These are phyloP conservation scores for Botrytis tulipae DNA, from an alignment of 2,329 filamentous ascomycete species.

Conservation along the genomic window DNA sequence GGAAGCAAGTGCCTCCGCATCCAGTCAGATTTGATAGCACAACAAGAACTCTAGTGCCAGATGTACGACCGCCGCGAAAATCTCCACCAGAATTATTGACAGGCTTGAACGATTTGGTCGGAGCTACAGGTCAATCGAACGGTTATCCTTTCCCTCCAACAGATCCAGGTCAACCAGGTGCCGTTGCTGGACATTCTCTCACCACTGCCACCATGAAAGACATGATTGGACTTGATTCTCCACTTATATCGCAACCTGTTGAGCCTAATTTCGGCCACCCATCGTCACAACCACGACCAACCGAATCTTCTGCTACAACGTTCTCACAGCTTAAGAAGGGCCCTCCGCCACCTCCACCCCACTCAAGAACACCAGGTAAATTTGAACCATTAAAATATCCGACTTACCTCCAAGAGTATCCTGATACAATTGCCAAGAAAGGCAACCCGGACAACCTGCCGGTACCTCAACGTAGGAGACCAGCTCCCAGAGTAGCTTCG, in stretches of 20 bases:
- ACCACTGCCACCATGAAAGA: conserved; percentile 32
- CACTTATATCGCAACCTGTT: conserved; percentile 23
- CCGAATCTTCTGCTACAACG: not conserved
- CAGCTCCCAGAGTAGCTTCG: conserved; percentile 22
- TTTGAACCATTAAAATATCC: conserved; percentile 43
- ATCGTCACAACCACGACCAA: conserved; percentile 21
- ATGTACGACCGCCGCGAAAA: conserved; percentile 25
- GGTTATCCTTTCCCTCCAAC: conserved; percentile 38
- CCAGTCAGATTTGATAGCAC: conserved; percentile 37
- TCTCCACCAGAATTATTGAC: conserved; percentile 34
- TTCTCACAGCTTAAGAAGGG: conserved; percentile 23
- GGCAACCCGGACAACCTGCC: conserved; percentile 31
- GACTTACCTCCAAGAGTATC: conserved; percentile 40
- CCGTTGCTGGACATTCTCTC: conserved; percentile 33
- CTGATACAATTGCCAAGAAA: conserved; percentile 36
- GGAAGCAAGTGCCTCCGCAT: conserved; percentile 25
- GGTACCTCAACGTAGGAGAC: conserved; percentile 35
- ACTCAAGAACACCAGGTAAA: conserved; percentile 30
- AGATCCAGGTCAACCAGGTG: conserved; percentile 34
- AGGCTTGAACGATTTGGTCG: conserved; percentile 28
- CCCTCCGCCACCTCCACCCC: conserved; percentile 38
- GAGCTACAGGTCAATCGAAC: conserved; percentile 31
- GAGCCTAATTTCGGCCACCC: conserved; percentile 26
- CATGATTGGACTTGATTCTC: conserved; percentile 30
- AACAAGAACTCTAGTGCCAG: conserved; percentile 37